Conservation (phyloP, 2,329 filamentous ascomycete species). For the Dichotomopilus funicola region DNA sequence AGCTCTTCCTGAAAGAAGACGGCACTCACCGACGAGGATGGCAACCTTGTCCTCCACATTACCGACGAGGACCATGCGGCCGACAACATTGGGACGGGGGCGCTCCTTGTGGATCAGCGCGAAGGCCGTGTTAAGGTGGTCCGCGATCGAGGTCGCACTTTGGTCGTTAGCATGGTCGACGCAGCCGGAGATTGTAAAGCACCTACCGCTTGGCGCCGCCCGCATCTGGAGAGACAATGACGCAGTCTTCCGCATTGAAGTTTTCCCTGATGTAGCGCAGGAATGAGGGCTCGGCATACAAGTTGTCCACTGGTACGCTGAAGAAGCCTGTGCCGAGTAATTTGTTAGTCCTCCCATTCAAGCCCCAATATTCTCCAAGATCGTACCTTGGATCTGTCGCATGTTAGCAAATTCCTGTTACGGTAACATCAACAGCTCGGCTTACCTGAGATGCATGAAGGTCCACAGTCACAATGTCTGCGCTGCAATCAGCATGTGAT, state of each 20-base stretch:
- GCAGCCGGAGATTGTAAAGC: background rate
- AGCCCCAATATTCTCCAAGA: background rate
- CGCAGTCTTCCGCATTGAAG: constrained; percentile 70
- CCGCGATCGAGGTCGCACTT: constrained; percentile 79
- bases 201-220: constrained; percentile 80
- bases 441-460: constrained; percentile 72
- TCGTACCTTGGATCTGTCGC: constrained; percentile 23
- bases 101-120: constrained; percentile 97
- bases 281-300: constrained; percentile 91
- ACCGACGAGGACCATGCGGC: constrained; percentile 89
- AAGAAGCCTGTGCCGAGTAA: constrained; percentile 66
- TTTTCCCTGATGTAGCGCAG: constrained; percentile 89
- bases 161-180: constrained; percentile 3
- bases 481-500: background rate
- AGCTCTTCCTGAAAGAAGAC: background rate
- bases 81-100: constrained; percentile 72
- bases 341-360: background rate
- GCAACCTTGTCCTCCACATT: constrained; percentile 86
- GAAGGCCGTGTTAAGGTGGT: constrained; percentile 83
- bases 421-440: background rate
- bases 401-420: background rate
- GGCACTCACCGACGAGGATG: constrained; percentile 61
- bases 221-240: constrained; percentile 92
- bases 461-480: constrained; percentile 82
- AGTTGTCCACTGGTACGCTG: constrained; percentile 64